Evolutionary conservation across 2,329 filamentous ascomycete genomes (phyloP), one percentile per base, ranked within the genome.

Genomic region (Fusarium palustre): DNA sequence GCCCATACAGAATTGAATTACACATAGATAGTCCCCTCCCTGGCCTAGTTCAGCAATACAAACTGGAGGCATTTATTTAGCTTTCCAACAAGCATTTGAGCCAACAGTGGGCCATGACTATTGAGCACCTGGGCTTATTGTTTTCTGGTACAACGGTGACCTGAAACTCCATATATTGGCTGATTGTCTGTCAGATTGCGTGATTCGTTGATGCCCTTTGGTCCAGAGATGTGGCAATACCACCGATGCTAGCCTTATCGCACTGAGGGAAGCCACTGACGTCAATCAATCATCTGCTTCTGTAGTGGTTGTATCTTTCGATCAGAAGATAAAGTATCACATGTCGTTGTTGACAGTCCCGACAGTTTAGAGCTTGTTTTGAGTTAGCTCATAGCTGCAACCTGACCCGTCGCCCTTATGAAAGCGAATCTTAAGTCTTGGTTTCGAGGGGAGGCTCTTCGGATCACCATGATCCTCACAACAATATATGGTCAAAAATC

Each of bases 251-350:
- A 50, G 34, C 33, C 15, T 52, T 24, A 28, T 52, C 15, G 12
- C 22, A 16, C 18, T 20, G 5, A 28, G 2, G 11, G 8, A 31
- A 66, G 61, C 52, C 66, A 58, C 43, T 25, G 46, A 66, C 66
- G 55, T 69, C 66, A 66, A 39, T 25, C 42, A 16, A 58, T 60
- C 49, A 39, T 30, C 39, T 53, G 31, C 20, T 54, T 55, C 36
- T 8, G 52, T 68, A 33, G 48, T 50, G 42, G 49, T 30, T 52
- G 61, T 47, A 34, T 15, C 34, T 31, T 38, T 15, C 24, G 45
- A 67, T 67, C 52, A 67, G 48, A 16, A 67, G 52, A 47, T 47
- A 28, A 36, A 22, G 33, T 22, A 52, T 66, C 48, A 63, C 52
- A 57, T 58, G 61, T 13, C 34, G 15, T 18, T 18, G 16, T 18